Evolutionary conservation across 2,329 filamentous ascomycete genomes (phyloP).

Genomic region (Xenoacremonium recifei): DNA sequence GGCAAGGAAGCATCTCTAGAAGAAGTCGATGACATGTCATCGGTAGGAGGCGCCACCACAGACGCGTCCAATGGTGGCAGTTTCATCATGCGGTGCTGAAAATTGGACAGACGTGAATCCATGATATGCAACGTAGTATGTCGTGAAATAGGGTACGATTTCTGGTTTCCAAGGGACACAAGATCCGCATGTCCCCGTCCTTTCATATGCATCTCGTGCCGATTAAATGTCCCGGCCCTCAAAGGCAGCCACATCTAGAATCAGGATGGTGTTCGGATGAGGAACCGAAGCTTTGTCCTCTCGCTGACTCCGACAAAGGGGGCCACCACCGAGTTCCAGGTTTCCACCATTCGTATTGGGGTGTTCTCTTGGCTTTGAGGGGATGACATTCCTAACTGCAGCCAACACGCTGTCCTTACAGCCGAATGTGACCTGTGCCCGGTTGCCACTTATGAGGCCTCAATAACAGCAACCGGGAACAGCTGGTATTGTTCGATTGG

Average conservation of each 20-base stretch:
- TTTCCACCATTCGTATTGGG: slow-evolving; percentile 1
- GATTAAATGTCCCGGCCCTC: background rate
- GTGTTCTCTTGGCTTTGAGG: slow-evolving; percentile 5
- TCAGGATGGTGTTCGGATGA: slow-evolving; percentile 8
- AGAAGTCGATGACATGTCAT: slow-evolving; percentile 12
- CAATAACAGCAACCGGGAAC: slow-evolving; percentile 7
- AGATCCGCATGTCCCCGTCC: slow-evolving; percentile 3
- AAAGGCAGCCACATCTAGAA: slow-evolving; percentile 11
- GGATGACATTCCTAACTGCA: slow-evolving; percentile 6
- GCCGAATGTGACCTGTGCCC: slow-evolving; percentile 13
- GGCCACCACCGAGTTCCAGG: slow-evolving; percentile 12
- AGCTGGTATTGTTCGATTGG: slow-evolving; percentile 14
- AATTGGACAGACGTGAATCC: slow-evolving; percentile 9
- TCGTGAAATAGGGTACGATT: slow-evolving; percentile 1
- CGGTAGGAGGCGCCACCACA: slow-evolving; percentile 16
- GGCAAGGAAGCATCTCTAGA: slow-evolving; percentile 7
- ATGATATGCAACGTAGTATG: slow-evolving; percentile 7
- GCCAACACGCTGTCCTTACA: slow-evolving; percentile 11
- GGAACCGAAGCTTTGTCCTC: slow-evolving; percentile 19
- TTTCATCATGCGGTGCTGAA: slow-evolving; percentile 9
- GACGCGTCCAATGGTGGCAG: slow-evolving; percentile 18
- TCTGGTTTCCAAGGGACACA: slow-evolving; percentile 5
- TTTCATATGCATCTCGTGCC: slow-evolving; percentile 15
- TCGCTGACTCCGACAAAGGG: slow-evolving; percentile 16
- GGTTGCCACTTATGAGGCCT: slow-evolving; percentile 12